Conservation (phyloP, 1,139 yeast genomes). For the Arxiozyma bovina region DNA sequence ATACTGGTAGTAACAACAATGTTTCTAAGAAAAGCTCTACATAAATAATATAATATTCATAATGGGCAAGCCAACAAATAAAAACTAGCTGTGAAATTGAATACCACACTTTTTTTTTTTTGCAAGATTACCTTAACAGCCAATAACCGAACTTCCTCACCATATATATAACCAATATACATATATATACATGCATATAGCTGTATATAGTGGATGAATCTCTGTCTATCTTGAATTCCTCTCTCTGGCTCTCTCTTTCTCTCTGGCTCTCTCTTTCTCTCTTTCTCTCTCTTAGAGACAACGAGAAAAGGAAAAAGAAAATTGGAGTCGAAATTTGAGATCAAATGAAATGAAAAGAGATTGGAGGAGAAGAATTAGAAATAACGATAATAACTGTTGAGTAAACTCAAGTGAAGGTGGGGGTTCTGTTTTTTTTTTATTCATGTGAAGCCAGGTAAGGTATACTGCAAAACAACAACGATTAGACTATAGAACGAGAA, state of each 20-base stretch:
- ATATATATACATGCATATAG: neutral
- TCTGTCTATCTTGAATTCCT: too few relatives aligned
- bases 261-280: neutral
- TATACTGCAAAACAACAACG: neutral
- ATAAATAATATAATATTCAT: neutral
- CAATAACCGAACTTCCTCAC: neutral
- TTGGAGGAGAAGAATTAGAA: neutral
- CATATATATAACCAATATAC: neutral
- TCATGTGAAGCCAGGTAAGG: too few relatives aligned
- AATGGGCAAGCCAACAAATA: neutral
- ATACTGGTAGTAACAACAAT: conserved; percentile 16
- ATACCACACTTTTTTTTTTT: too few relatives aligned
- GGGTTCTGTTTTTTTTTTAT: too few relatives aligned
- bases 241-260: too few relatives aligned
- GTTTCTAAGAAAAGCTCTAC: conserved; percentile 3
- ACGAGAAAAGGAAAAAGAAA: neutral
- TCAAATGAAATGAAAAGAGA: neutral
- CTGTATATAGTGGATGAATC: neutral
- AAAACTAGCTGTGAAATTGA: neutral
- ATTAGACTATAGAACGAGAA: too few relatives aligned
- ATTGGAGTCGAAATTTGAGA: neutral
- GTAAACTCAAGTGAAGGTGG: neutral
- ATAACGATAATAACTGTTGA: too few relatives aligned
- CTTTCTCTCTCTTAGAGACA: neutral
- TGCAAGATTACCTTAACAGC: too few relatives aligned